Conservation (phyloP, 2,329 filamentous ascomycete species). For the Pyrenochaeta sp. region DNA sequence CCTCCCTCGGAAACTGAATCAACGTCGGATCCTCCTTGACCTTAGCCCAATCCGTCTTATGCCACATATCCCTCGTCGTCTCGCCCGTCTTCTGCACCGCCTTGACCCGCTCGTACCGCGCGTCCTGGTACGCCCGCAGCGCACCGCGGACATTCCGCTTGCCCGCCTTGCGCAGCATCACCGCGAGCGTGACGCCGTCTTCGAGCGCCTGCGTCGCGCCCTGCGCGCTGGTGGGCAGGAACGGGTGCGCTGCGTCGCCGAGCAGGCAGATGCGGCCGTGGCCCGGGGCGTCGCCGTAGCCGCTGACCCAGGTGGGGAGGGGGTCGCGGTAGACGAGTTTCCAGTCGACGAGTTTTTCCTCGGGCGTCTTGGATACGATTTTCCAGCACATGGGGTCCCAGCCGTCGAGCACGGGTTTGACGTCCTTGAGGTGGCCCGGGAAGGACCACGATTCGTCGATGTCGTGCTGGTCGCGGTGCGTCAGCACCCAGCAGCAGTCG, state of each 20-base stretch:
- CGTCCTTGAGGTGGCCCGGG: slow-evolving; percentile 42
- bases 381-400: slow-evolving; percentile 45
- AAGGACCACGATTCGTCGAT: slow-evolving; percentile 48
- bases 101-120: slow-evolving; percentile 42
- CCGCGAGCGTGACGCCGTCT: slow-evolving; percentile 49
- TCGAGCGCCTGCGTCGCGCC: slow-evolving; percentile 64
- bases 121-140: slow-evolving; percentile 42
- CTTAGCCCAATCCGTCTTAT: slow-evolving; percentile 45
- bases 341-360: slow-evolving; percentile 57
- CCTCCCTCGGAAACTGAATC: slow-evolving; percentile 41
- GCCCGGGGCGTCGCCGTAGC: slow-evolving; percentile 49
- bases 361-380: slow-evolving; percentile 47
- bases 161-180: slow-evolving; percentile 33
- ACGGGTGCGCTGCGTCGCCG: slow-evolving; percentile 63
- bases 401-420: slow-evolving; percentile 40
- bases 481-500: slow-evolving; percentile 49
- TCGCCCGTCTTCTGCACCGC: slow-evolving; percentile 46
- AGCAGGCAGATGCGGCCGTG: slow-evolving; percentile 57
- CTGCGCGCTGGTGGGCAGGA: slow-evolving; percentile 62
- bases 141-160: slow-evolving; percentile 39
- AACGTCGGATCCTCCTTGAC: slow-evolving; percentile 38
- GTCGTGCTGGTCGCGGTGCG: slow-evolving; percentile 44
- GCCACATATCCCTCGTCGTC: slow-evolving; percentile 45
- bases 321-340: slow-evolving; percentile 64
- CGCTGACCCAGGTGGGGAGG: slow-evolving; percentile 60